Conservation (phyloP, 768 basidiomycete species). For the Tricholoma sp. region DNA sequence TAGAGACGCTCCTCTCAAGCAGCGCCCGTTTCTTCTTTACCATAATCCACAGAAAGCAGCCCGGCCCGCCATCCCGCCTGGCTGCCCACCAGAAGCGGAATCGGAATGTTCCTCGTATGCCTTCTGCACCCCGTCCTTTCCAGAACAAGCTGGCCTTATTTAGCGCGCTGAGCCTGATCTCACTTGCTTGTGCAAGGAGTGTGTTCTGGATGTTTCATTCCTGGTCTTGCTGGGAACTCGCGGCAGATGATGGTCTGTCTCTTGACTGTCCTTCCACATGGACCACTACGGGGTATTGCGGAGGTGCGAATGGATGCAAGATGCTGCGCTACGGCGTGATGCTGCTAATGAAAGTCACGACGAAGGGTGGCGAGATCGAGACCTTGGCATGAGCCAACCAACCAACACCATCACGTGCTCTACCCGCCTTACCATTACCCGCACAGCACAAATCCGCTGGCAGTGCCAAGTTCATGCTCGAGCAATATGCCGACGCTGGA, state of each 20-base stretch:
- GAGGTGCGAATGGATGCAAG: constrained; percentile 70
- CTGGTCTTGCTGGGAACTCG: constrained; percentile 9
- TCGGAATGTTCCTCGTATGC: constrained; percentile 80
- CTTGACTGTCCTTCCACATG: constrained; percentile 18
- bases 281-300: no score
- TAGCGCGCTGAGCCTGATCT: constrained; percentile 79
- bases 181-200: constrained; percentile 75
- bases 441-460: constrained; percentile 13
- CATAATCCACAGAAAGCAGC: no score
- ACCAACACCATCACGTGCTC: no score
- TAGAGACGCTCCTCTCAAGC: no score
- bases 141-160: constrained; percentile 81
- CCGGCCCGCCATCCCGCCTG: no score
- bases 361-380: constrained; percentile 31
- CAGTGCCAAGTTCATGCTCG: no score
- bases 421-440: not conserved
- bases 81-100: no score
- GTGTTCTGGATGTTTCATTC: constrained; percentile 55
- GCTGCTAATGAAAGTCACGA: constrained; percentile 22
- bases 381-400: constrained; percentile 26
- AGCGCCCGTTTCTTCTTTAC: no score
- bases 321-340: constrained; percentile 21
- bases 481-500: no score
- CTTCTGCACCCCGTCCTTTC: constrained; percentile 78
- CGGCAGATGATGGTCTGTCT: constrained; percentile 19